Evolutionary conservation across 371 early-diverging fungal genomes (phyloP).

Genomic region (Racocetra persica): DNA sequence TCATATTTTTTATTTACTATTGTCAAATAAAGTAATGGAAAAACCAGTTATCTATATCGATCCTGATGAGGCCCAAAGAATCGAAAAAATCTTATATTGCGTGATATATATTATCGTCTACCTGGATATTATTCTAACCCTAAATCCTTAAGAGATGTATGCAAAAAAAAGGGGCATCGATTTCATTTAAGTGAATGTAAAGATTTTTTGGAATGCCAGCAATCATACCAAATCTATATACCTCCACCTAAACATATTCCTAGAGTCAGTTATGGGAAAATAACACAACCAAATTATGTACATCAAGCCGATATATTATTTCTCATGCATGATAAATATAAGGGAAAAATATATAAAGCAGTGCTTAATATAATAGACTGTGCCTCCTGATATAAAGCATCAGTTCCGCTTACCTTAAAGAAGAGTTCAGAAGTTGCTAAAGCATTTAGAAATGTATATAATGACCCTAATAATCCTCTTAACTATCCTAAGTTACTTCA

Average conservation of each 20-base stretch:
- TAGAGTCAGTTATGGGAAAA: slow-evolving; percentile 20
- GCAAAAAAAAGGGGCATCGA: not conserved
- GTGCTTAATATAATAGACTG: slow-evolving; percentile 14
- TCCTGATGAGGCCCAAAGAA: not conserved
- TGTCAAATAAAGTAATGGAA: not conserved
- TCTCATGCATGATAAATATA: not conserved
- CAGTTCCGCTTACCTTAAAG: not conserved
- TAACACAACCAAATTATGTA: not conserved
- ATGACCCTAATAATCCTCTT: slow-evolving; percentile 33
- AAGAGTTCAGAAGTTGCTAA: slow-evolving; percentile 31
- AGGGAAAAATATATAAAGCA: not conserved
- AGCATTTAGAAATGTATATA: slow-evolving; percentile 26
- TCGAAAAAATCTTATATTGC: not conserved
- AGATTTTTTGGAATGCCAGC: not conserved
- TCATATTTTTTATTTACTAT: not conserved
- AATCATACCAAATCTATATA: slow-evolving; percentile 18
- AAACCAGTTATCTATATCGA: not conserved
- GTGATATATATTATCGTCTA: not conserved
- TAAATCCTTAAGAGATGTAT: not conserved
- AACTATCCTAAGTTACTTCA: slow-evolving; percentile 31
- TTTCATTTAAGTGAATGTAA: not conserved
- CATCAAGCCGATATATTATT: slow-evolving; percentile 1
- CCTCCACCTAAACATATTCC: slow-evolving; percentile 21
- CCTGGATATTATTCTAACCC: slow-evolving; percentile 15
- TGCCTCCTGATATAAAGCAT: not conserved